These are phyloP conservation scores for Lachancea lanzarotensis DNA, from an alignment of 805 yeast species.

Conservation along the genomic window DNA sequence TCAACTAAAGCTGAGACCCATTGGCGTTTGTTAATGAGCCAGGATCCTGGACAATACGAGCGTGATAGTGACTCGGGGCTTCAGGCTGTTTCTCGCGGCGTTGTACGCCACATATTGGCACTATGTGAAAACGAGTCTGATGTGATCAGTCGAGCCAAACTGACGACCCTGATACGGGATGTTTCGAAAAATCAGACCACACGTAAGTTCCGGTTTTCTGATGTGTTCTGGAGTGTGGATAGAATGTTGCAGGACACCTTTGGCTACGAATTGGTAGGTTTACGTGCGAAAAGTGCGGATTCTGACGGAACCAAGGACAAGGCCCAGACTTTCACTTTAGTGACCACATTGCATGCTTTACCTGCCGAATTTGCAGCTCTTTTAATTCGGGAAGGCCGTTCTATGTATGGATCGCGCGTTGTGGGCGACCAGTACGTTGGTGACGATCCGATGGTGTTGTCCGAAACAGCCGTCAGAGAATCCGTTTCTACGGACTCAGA, in stretches of 20 bases:
- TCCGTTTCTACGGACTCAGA: slow-evolving; percentile 17
- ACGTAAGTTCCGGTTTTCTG: slow-evolving; percentile 11
- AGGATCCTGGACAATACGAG: neutral
- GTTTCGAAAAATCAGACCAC: slow-evolving; percentile 17
- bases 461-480: slow-evolving; percentile 13
- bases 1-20: neutral
- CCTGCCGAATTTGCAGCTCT: slow-evolving; percentile 13
- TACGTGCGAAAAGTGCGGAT: slow-evolving; percentile 12
- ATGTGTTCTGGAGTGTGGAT: slow-evolving; percentile 15
- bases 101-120: slow-evolving; percentile 23
- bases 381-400: slow-evolving; percentile 12
- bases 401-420: slow-evolving; percentile 12
- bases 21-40: neutral
- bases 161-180: slow-evolving; percentile 19
- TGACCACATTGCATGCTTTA: slow-evolving; percentile 16
- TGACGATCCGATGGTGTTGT: slow-evolving; percentile 11
- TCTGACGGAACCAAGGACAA: slow-evolving; percentile 3
- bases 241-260: slow-evolving; percentile 20
- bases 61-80: slow-evolving; percentile 9
- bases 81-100: slow-evolving; percentile 15
- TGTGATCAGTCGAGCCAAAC: slow-evolving; percentile 17
- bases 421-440: slow-evolving; percentile 19
- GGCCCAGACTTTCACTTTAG: slow-evolving; percentile 22
- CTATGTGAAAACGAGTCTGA: slow-evolving; percentile 19
- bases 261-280: slow-evolving; percentile 23